Percentiles rank a stretch among this genome's conserved stretches.
Conservation (phyloP, 345 rosid species). For the Isatis tinctoria region DNA sequence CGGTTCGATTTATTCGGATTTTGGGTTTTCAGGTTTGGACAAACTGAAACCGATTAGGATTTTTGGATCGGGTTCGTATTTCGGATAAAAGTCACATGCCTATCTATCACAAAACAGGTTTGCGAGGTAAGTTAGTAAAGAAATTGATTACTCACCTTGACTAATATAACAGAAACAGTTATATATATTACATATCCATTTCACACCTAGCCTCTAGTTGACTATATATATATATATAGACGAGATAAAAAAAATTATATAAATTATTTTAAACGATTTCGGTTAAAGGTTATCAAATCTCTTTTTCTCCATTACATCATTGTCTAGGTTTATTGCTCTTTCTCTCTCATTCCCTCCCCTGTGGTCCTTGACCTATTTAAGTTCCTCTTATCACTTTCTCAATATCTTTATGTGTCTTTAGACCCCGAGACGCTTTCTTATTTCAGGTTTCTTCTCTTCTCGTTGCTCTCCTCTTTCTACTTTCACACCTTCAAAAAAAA, state of each 20-base stretch:
- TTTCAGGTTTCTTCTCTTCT: background rate
- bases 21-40: too few relatives aligned
- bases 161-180: background rate
- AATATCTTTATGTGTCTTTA: constrained; percentile 35
- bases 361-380: constrained; percentile 75
- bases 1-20: too few relatives aligned
- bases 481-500: background rate
- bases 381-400: constrained; percentile 48
- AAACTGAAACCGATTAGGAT: too few relatives aligned
- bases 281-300: constrained; percentile 1
- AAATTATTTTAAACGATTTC: background rate
- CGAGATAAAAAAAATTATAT: background rate
- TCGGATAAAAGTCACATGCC: too few relatives aligned
- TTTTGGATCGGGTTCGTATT: too few relatives aligned
- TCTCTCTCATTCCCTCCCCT: background rate
- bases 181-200: background rate
- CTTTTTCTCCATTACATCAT: constrained; percentile 22
- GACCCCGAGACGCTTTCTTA: constrained; percentile 10
- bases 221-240: background rate
- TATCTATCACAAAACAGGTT: too few relatives aligned
- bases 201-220: background rate
- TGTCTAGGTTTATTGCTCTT: constrained; percentile 29
- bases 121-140: background rate
- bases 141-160: background rate
- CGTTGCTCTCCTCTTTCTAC: background rate